These are phyloP conservation scores for Leccinum brunneo-olivaceum DNA, from an alignment of 1,284 basidiomycete genomes.

Conservation along the genomic window DNA sequence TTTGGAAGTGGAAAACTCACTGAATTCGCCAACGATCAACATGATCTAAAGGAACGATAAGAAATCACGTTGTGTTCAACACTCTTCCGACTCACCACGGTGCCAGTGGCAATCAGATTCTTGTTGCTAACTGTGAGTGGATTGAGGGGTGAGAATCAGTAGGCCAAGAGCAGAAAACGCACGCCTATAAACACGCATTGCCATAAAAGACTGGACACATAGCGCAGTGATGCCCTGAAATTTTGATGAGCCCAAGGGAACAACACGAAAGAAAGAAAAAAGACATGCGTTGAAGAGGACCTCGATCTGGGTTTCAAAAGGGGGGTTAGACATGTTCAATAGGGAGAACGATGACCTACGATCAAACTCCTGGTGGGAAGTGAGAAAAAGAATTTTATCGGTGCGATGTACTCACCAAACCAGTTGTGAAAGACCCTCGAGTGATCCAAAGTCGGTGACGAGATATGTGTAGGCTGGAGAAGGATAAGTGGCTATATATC, in stretches of 20 bases:
- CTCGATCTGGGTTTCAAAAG: conserved; percentile 27
- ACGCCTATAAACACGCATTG: conserved; percentile 30
- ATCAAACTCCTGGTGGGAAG: conserved; percentile 38
- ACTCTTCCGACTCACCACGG: conserved; percentile 17
- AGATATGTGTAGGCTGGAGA: conserved; percentile 47
- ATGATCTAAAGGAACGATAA: conserved; percentile 19
- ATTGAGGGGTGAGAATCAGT: neutral
- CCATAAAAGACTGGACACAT: conserved; percentile 34
- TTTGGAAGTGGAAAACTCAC: conserved; percentile 28
- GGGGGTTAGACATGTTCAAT: neutral
- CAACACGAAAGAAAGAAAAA: neutral
- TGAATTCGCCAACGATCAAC: conserved; percentile 47
- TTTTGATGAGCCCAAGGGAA: conserved; percentile 4
- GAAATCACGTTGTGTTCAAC: neutral
- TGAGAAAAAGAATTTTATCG: neutral
- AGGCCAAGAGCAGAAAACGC: conserved; percentile 4
- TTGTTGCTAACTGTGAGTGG: conserved; percentile 27
- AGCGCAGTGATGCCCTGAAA: conserved; percentile 32
- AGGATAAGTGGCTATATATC: neutral
- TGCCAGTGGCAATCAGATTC: conserved; percentile 20
- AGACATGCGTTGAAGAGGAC: conserved; percentile 33
- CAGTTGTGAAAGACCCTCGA: conserved; percentile 30
- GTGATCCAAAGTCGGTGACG: conserved; percentile 19
- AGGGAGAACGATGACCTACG: conserved; percentile 27
- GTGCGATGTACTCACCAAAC: conserved; percentile 38